Evolutionary conservation across 192 early-diverging fungal genomes (phyloP), one percentile per base, ranked within the genome.

Genomic region (Lunasporangiospora selenospora): DNA sequence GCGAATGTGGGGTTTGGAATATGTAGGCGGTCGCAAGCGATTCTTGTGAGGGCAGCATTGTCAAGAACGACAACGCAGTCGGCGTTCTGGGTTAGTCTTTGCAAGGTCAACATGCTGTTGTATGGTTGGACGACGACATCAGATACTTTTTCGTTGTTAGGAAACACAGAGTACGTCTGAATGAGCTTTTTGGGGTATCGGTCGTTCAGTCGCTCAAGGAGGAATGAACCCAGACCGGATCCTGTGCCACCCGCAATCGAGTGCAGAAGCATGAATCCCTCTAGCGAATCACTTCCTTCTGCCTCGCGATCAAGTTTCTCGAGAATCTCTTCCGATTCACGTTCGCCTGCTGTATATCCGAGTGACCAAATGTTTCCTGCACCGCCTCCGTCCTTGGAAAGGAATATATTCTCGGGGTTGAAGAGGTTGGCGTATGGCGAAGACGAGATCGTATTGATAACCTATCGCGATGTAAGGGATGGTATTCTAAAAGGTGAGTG

Each of bases 81-180:
- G 6, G 96, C 95, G 79, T 95, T 94, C 47, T 85, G 81, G 2
- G 94, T 92, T 65, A 99, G 76, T 46, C 97, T 76, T 80, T 96
- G 97, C 62, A 98, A 79, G 56, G 88, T 90, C 53, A 99, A 76
- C 80, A 99, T 86, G 16, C 92, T 94, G 80, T 99, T 99, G 67
- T 99, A 99, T 13, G 97, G 97, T 75, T 99, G 97, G 34, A 99
- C 95, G 27, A 99, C 95, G 19, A 97, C 92, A 69, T 98, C 96
- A 8, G 95, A 94, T 37, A 88, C 87, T 57, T 96, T 93, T 37
- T 93, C 90, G 67, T 87, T 91, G 73, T 99, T 99, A 11, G 97
- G 96, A 71, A 99, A 99, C 18, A 99, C 97, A 6, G 93, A 95
- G 62, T 99, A 99, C 13, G 97, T 98, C 65, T 98, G 96, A 47